Base-by-base conservation (phyloP, 2,329 filamentous ascomycete species). In the Diplocarpon rosae region DNA sequence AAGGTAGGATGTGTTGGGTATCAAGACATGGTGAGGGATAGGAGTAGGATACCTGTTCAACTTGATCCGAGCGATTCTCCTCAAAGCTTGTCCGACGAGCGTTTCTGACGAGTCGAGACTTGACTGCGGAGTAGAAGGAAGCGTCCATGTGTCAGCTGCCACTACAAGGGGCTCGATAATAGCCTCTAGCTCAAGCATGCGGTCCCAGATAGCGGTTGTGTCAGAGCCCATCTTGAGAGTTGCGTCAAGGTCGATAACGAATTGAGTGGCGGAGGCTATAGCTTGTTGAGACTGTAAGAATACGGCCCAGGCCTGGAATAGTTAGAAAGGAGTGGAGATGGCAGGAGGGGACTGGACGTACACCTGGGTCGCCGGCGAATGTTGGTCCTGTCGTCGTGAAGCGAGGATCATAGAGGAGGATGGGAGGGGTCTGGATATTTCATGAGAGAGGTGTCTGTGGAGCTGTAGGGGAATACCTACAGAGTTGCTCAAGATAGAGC, bases 401-500 rank as follows among this genome's bases (percentile, higher is more conserved):
- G 34, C 64, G 66, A 3, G 66, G 61, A 12, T 66, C 62, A 16
- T 69, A 66, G 1, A 66, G 56, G 1, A 66, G 60, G 43, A 72
- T 68, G 7, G 66, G 63, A 3, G 69, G 66, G 32, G 64, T 57
- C 67, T 24, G 20, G 20, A 24, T 24, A 4, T 24, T 24, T 24
- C 7, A 24, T 24, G 3, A 24, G 20, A 24, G 20, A 24, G 20
- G 7, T 24, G 20, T 4, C 20, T 24, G 20, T 24, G 4, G 7
- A 24, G 20, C 20, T 4, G 3, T 24, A 24, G 20, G 20, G 7
- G 20, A 24, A 24, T 7, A 24, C 20, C 7, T 24, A 24, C 20
- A 24, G 65, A 66, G 44, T 69, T 71, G 58, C 67, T 71, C 16
- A 73, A 68, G 42, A 74, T 72, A 1, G 69, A 66, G 10, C 64